Evolutionary conservation across 768 basidiomycete species (phyloP).

Genomic region (Hydnomerulius pinastri): DNA sequence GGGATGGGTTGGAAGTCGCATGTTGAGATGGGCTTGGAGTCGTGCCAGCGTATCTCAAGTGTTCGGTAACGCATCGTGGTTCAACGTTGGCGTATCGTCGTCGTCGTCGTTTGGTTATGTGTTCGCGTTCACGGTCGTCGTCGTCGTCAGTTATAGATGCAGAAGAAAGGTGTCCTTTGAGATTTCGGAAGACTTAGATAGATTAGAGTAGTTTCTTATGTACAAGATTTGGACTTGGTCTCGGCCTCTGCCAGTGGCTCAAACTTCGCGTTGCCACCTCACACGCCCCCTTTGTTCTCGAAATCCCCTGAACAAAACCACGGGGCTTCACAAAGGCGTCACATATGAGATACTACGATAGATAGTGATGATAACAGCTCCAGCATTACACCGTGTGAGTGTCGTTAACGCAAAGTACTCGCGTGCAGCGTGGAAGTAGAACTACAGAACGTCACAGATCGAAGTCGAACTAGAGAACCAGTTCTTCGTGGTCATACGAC

Average conservation of each 20-base stretch:
- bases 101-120: slow-evolving; percentile 6
- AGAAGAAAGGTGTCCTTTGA: background rate
- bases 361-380: too few relatives aligned
- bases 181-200: slow-evolving; percentile 1
- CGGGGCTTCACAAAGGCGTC: background rate
- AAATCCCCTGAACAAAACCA: background rate
- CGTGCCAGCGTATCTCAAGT: slow-evolving; percentile 96
- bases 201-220: slow-evolving; percentile 12
- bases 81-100: slow-evolving; percentile 5
- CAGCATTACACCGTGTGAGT: too few relatives aligned
- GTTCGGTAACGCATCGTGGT: slow-evolving; percentile 79
- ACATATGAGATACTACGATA: background rate
- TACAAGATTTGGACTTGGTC: background rate
- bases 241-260: too few relatives aligned
- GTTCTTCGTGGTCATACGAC: slow-evolving; percentile 13
- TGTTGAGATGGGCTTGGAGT: slow-evolving; percentile 91
- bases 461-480: slow-evolving; percentile 21
- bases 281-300: slow-evolving; percentile 20
- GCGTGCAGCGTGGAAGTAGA: slow-evolving; percentile 29
- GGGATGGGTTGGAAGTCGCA: slow-evolving; percentile 92
- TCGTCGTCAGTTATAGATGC: slow-evolving; percentile 8
- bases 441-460: slow-evolving; percentile 17
- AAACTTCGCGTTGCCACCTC: slow-evolving; percentile 9
- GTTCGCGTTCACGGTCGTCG: slow-evolving; percentile 6
- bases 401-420: slow-evolving; percentile 24